A percentile compares a stretch with the other conserved stretches of the same genome.
Conservation (phyloP, 78 protist genomes). For the Dictyostelium intermedium region DNA sequence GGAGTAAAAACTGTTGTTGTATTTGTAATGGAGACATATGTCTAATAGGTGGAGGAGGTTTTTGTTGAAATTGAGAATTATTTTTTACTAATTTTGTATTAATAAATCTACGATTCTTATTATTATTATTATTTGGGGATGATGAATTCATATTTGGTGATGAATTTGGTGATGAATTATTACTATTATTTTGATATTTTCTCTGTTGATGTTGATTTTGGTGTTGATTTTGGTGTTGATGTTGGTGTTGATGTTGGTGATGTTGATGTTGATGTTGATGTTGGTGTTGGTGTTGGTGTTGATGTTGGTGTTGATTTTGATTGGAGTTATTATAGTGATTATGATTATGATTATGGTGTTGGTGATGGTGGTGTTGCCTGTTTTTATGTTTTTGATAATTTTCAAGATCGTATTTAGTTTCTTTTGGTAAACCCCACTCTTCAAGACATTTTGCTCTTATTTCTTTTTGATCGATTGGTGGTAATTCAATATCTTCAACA, state of each 20-base stretch:
- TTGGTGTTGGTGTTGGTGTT: background rate
- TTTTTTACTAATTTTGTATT: background rate
- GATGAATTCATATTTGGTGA: background rate
- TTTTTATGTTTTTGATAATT: background rate
- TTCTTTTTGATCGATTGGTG: slow-evolving; percentile 38
- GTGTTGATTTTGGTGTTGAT: background rate
- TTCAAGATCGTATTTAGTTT: slow-evolving; percentile 11
- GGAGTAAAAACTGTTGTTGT: background rate
- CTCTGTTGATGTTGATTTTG: background rate
- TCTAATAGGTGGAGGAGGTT: background rate
- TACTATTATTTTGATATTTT: background rate
- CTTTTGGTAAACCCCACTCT: slow-evolving; percentile 64
- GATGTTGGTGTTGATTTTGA: background rate
- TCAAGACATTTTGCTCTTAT: slow-evolving; percentile 30
- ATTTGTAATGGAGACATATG: background rate
- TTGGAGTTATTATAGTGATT: background rate
- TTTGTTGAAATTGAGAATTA: slow-evolving; percentile 6
- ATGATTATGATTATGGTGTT: background rate
- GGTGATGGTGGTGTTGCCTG: background rate
- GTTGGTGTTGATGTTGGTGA: background rate
- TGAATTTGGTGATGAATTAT: background rate
- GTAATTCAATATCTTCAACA: slow-evolving; percentile 48
- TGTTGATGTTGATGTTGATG: background rate
- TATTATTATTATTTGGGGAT: background rate
- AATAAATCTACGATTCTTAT: slow-evolving; percentile 4